Conservation (phyloP, 148 eudicot species). For the Camellia sinensis region DNA sequence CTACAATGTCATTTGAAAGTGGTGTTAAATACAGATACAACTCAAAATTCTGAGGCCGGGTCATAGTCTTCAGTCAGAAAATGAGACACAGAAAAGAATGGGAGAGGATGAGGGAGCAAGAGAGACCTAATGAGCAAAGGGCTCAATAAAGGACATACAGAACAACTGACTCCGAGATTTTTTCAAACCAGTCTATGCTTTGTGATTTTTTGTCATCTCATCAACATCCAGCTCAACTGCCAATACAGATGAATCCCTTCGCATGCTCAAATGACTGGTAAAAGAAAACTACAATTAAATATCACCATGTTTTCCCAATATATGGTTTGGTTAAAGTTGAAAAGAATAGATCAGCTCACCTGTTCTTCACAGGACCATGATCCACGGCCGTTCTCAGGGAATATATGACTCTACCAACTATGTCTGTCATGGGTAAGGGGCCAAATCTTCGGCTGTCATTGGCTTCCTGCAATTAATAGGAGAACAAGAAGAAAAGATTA, state of each 20-base stretch:
- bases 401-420: slow-evolving; percentile 80
- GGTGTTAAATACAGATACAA: not conserved
- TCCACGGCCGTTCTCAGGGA: slow-evolving; percentile 75
- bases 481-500: not conserved
- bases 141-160: slow-evolving; percentile 3
- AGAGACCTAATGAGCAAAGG: not conserved
- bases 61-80: too few species aligned
- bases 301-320: not conserved
- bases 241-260: slow-evolving; percentile 61
- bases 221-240: slow-evolving; percentile 90
- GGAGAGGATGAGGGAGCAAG: not conserved
- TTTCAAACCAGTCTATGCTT: slow-evolving; percentile 26
- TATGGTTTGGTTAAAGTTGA: not conserved
- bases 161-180: slow-evolving; percentile 3
- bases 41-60: too few species aligned
- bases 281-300: not conserved
- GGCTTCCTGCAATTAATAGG: slow-evolving; percentile 56
- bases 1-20: not conserved
- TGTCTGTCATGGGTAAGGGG: slow-evolving; percentile 65
- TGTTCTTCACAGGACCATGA: slow-evolving; percentile 87
- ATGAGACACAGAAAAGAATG: too few species aligned
- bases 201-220: slow-evolving; percentile 85
- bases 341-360: slow-evolving; percentile 35
- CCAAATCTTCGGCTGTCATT: slow-evolving; percentile 80
- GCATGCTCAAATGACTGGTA: slow-evolving; percentile 39